Evolutionary conservation across 2,329 filamentous ascomycete genomes (phyloP).

Genomic region (Epichloe aotearoae): DNA sequence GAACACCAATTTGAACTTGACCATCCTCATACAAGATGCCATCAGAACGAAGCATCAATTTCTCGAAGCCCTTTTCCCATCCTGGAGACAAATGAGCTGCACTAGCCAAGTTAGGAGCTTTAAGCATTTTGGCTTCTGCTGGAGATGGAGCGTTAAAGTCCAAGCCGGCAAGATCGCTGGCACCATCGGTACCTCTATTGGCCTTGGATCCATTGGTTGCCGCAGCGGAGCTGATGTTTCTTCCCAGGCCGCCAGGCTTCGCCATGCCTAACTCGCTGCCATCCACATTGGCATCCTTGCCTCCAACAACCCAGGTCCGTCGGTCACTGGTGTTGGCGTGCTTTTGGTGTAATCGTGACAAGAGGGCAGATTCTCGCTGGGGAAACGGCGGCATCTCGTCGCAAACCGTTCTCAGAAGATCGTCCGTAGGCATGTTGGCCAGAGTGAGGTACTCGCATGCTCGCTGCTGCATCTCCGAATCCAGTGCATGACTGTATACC

Average conservation of each 20-base stretch:
- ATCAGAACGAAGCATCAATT: slow-evolving; percentile 64
- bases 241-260: slow-evolving; percentile 70
- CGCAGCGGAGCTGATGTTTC: slow-evolving; percentile 60
- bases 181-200: slow-evolving; percentile 30
- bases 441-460: slow-evolving; percentile 90
- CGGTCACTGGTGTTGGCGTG: slow-evolving; percentile 87
- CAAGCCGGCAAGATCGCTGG: slow-evolving; percentile 64
- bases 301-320: slow-evolving; percentile 94
- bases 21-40: slow-evolving; percentile 91
- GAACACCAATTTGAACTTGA: slow-evolving; percentile 82
- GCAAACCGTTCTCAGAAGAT: slow-evolving; percentile 82
- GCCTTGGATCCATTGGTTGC: slow-evolving; percentile 31
- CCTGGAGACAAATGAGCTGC: slow-evolving; percentile 86
- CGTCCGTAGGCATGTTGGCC: slow-evolving; percentile 75
- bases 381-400: slow-evolving; percentile 99
- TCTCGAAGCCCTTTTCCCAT: slow-evolving; percentile 84
- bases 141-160: slow-evolving; percentile 55
- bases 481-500: slow-evolving; percentile 84
- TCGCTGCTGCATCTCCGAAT: slow-evolving; percentile 89
- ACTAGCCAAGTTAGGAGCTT: slow-evolving; percentile 75
- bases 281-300: slow-evolving; percentile 83
- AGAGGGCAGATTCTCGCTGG: slow-evolving; percentile 78
- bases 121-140: slow-evolving; percentile 43
- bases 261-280: slow-evolving; percentile 66
- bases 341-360: slow-evolving; percentile 89